Base-by-base conservation (phyloP, 768 basidiomycete genomes). In the Lactarius hengduanensis region DNA sequence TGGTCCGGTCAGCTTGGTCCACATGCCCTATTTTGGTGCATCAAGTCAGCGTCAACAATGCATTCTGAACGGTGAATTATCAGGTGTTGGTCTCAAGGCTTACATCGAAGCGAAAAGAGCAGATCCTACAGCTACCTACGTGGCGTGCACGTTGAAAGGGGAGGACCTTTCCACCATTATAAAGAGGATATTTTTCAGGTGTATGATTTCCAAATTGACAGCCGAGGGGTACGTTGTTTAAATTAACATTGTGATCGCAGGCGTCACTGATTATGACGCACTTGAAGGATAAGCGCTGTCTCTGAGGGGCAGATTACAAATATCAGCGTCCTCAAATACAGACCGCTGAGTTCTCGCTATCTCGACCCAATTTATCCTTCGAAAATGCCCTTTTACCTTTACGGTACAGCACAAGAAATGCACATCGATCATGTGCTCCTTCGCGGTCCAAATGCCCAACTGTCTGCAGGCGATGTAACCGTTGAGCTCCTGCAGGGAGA, bases 301-400 rank as follows among this genome's bases (percentile, higher is more conserved):
- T 60, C 70, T 50, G 62, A 62, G 22, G 63, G 67, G 10, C 36
- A 56, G 38, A 50, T 76, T 55, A 70, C 74, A 11, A 73, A 75
- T 41, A 74, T 79, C 54, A 62, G 45, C 20, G 73, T 78, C 63
- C 57, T 81, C 59, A 76, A 74, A 63, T 70, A 78, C 36, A 70
- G 73, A 5, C 67, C 74, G 8, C 71, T 81, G 5, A 62, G 69
- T 34, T 72, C 76, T 26, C 68, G 69, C 26, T 71, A 71, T 64
- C 74, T 76, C 34, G 76, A 76, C 41, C n/a, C 62, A 15, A 73
- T 74, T 43, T 78, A 79, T 18, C 71, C 75, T 41, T 62, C 66
- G 20, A 65, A 61, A 43, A 78, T 75, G 69, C 79, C 78, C 5
- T 81, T 81, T 73, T 80, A 79, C 68, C 67, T 81, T 22, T 82